phyloP scores from a whole-genome alignment of 768 basidiomycete genomes.

The Pleurotus giganteus region DNA sequence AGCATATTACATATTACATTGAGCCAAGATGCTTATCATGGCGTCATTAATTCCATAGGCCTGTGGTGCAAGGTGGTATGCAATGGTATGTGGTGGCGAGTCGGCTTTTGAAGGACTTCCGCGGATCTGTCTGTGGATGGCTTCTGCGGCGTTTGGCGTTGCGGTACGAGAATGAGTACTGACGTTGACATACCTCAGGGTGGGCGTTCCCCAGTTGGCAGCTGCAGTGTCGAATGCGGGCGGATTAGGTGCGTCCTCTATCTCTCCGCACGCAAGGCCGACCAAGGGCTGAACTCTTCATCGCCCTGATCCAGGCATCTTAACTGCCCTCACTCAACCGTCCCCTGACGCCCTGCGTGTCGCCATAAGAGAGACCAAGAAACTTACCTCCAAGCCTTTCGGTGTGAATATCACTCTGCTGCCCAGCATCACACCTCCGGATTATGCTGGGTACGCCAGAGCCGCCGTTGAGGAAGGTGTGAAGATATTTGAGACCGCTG shows the following conservation, averaged over 20 bases:
- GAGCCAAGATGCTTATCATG: background rate
- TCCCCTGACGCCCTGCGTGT: constrained; percentile 74
- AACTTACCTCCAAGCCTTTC: constrained; percentile 70
- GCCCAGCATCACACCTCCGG: constrained; percentile 87
- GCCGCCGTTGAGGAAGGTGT: constrained; percentile 86
- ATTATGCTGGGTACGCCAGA: constrained; percentile 81
- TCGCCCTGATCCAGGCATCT: constrained; percentile 47
- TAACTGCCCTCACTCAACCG: constrained; percentile 89
- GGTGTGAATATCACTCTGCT: constrained; percentile 87
- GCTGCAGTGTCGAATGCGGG: constrained; percentile 83
- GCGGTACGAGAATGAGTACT: background rate
- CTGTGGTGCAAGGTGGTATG: constrained; percentile 87
- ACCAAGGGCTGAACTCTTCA: background rate
- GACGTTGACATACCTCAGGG: constrained; percentile 42
- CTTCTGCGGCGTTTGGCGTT: background rate
- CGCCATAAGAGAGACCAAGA: constrained; percentile 77
- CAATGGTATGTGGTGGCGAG: constrained; percentile 60
- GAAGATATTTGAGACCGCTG: constrained; percentile 90
- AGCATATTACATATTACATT: background rate
- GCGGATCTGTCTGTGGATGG: background rate
- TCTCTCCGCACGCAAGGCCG: background rate
- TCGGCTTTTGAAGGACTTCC: background rate
- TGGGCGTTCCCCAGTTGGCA: constrained; percentile 71
- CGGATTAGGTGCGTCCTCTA: constrained; percentile 61
- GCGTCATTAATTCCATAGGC: constrained; percentile 37